Evolutionary conservation across 2,329 filamentous ascomycete genomes (phyloP), one percentile per base, ranked within the genome.

Genomic region (Colletotrichum horii): DNA sequence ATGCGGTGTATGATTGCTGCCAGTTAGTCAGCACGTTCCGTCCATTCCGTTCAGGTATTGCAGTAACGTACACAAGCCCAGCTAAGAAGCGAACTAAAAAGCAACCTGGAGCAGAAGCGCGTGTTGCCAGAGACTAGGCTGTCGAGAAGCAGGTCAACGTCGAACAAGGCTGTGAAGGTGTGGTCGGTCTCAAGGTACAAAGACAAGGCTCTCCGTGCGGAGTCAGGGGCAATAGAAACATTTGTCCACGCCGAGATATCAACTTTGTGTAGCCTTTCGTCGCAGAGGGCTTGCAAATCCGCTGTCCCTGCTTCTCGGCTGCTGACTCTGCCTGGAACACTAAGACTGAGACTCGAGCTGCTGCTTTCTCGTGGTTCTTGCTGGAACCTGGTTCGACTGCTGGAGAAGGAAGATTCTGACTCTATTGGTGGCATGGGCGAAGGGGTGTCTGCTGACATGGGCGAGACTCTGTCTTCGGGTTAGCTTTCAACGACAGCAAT

Each of bases 181-280:
- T 83, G 80, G 12, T 83, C 82, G 19, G 80, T 83, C 66, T 76
- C 74, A 9, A 82, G 73, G 28, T 82, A 82, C 4, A 82, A 67
- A 15, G 81, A 82, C 8, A 83, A 62, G 6, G 30, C 30, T 22
- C 52, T 52, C 6, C 48, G 65, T 8, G 67, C 67, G 16, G 67
- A 36, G 6, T 36, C 34, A 12, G 15, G 28, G 11, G 60, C 26
- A 0, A 74, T 36, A 3, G 61, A 30, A 3, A 74, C 60, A 14
- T 43, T 56, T 15, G 71, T 65, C 71, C 67, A 74, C 4, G 28
- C 60, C 6, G 55, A 15, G 4, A 65, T 12, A 22, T 74, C 71
- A 4, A 70, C 8, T 11, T 74, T 70, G 2, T 60, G 60, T 11
- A 74, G 60, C 8, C 71, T 70, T 26, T 71, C 67, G 60, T 74